phyloP scores from a whole-genome alignment of 2,329 filamentous ascomycete species.

The Fusarium illudens region DNA sequence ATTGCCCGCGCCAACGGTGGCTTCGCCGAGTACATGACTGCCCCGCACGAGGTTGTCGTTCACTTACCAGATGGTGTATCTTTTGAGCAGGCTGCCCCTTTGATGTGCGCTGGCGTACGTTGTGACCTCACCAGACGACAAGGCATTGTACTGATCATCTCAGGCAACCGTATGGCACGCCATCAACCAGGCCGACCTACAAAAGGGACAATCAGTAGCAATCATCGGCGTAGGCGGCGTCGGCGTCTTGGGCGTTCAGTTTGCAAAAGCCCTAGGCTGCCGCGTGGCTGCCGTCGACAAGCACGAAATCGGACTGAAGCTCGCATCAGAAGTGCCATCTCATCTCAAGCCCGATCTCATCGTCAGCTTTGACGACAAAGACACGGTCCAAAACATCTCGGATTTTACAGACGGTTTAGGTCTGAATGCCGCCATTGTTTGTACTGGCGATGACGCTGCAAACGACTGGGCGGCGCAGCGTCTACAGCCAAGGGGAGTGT shows the following conservation, averaged over 20 bases:
- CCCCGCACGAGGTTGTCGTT: constrained; percentile 22
- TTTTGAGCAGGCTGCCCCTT: constrained; percentile 32
- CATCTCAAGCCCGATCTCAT: constrained; percentile 28
- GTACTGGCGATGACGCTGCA: constrained; percentile 19
- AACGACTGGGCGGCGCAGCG: constrained; percentile 30
- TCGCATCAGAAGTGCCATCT: constrained; percentile 29
- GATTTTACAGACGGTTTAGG: constrained; percentile 28
- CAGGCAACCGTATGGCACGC: constrained; percentile 34
- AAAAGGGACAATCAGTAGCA: constrained; percentile 10
- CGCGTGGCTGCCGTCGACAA: constrained; percentile 42
- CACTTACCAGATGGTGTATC: constrained; percentile 15
- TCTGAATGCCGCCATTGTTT: constrained; percentile 24
- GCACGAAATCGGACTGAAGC: constrained; percentile 14
- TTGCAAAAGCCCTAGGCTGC: constrained; percentile 41
- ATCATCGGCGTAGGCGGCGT: constrained; percentile 40
- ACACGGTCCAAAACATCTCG: constrained; percentile 14
- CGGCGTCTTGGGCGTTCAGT: constrained; percentile 40
- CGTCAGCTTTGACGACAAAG: constrained; percentile 5
- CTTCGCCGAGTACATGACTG: constrained; percentile 31
- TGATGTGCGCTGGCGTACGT: constrained; percentile 31
- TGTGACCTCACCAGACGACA: not conserved
- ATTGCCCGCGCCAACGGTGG: constrained; percentile 20
- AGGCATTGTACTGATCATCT: not conserved
- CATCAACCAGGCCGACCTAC: constrained; percentile 15
- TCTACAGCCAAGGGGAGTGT: constrained; percentile 21